Evolutionary conservation across 495 filamentous ascomycete species (phyloP).

Genomic region (Talaromyces stipitatus): DNA sequence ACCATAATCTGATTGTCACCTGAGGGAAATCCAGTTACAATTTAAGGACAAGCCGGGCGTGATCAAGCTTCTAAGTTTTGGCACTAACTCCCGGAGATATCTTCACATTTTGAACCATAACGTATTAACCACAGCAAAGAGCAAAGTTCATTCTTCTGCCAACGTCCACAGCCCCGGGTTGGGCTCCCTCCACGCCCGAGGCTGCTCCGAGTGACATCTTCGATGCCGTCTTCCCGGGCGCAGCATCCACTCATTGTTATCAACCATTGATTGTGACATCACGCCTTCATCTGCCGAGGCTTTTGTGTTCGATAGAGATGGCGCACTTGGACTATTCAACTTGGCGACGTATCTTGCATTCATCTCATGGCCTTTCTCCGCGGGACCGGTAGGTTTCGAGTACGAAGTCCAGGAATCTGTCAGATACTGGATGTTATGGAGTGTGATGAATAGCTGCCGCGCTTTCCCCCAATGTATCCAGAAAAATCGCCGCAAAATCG

Average conservation of each 20-base stretch:
- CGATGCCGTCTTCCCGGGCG: slow-evolving; percentile 23
- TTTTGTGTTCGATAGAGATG: not conserved
- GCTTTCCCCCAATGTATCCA: slow-evolving; percentile 31
- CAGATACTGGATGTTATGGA: not conserved
- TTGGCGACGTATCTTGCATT: not conserved
- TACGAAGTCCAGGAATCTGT: not conserved
- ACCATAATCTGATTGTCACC: not conserved
- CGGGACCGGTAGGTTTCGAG: not conserved
- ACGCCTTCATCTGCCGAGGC: not conserved
- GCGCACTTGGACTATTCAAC: not conserved
- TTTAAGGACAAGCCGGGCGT: not conserved
- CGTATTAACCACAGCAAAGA: not conserved
- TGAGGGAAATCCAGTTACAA: too few relatives aligned
- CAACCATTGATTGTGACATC: not conserved
- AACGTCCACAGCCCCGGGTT: slow-evolving; percentile 34
- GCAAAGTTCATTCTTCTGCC: slow-evolving; percentile 17
- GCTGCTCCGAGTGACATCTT: slow-evolving; percentile 37
- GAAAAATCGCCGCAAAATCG: slow-evolving; percentile 22
- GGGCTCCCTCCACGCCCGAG: slow-evolving; percentile 32
- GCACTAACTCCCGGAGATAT: not conserved
- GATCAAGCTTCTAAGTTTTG: not conserved
- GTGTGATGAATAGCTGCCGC: slow-evolving; percentile 12
- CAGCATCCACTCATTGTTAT: not conserved
- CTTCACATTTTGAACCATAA: not conserved
- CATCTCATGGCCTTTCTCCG: not conserved